Base-by-base conservation (phyloP, 495 filamentous ascomycete genomes). In the Neurospora intermedia region DNA sequence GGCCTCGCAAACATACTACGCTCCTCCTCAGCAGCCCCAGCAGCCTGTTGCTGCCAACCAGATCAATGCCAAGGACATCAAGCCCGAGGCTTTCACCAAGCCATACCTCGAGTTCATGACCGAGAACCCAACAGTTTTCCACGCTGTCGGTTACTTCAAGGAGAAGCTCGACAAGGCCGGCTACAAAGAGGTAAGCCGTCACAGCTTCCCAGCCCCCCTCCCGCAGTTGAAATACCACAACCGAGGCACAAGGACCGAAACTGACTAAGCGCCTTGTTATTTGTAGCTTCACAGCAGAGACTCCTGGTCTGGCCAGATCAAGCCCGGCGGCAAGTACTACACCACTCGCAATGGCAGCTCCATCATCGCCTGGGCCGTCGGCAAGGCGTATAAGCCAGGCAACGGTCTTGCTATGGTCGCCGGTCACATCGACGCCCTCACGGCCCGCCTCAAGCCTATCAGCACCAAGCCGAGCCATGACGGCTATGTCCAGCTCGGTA, bases 381-480 rank as follows among this genome's bases (percentile, higher is more conserved):
- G 96, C 75, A 88, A 87, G 27, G 85, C 90, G 5, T 99, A 97
- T 79, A 84, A 92, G 82, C 89, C 91, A 73, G 96, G 96, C 5
- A 95, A 97, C 74, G 96, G 96, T 41, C 85, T 93, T 69, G 88
- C 85, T 70, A 89, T 88, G 82, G 85, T 98, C 54, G 96, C 93
- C 10, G 94, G 93, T 35, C 96, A 99, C 78, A 90, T 98, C 73
- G 96, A 99, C 83, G 94, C 94, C 69, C 83, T 98, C 70, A 96
- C 93, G 2, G 92, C 93, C 72, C 91, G 87, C 77, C 77, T 98
- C 75, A 99, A 99, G 88, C 95, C 95, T 4, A 89, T 97, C 6
- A 91, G 93, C 73, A 93, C 90, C 75, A 89, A 97, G 74, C 88
- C 90, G 8, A 91, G 84, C 69, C 93, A 91, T 77, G 89, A 91